phyloP scores from a whole-genome alignment of 768 basidiomycete species.

The Austroboletus eburneus region DNA sequence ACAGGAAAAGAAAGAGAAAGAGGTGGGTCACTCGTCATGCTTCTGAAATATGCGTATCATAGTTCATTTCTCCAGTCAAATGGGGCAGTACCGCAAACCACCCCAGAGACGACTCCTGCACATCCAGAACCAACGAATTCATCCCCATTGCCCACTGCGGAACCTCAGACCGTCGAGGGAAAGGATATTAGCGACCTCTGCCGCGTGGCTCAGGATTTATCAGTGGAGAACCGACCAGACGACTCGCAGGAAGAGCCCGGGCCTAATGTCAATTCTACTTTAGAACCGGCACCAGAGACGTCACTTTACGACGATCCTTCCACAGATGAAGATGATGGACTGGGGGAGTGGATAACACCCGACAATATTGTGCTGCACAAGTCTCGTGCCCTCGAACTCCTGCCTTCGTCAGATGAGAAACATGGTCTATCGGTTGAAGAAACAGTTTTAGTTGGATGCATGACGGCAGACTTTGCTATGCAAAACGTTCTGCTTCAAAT shows the following conservation, averaged over 20 bases:
- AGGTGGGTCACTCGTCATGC: constrained; percentile 13
- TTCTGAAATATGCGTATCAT: background rate
- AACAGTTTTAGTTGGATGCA: constrained; percentile 70
- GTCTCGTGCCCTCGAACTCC: constrained; percentile 78
- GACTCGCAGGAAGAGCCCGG: constrained; percentile 28
- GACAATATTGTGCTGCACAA: constrained; percentile 82
- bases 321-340: constrained; percentile 72
- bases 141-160: background rate
- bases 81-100: background rate
- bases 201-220: constrained; percentile 6
- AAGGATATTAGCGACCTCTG: constrained; percentile 10
- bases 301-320: constrained; percentile 73
- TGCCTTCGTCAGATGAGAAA: constrained; percentile 52
- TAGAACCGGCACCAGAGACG: constrained; percentile 10
- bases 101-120: background rate
- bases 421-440: constrained; percentile 36
- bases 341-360: constrained; percentile 97
- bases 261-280: constrained; percentile 1
- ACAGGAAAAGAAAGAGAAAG: constrained; percentile 26
- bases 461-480: constrained; percentile 99
- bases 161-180: background rate
- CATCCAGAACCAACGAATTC: background rate
- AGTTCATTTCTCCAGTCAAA: constrained; percentile 7
- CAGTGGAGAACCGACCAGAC: constrained; percentile 16
- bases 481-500: constrained; percentile 96